Conservation (phyloP, 768 basidiomycete species). For the Rhizopogon sp. region DNA sequence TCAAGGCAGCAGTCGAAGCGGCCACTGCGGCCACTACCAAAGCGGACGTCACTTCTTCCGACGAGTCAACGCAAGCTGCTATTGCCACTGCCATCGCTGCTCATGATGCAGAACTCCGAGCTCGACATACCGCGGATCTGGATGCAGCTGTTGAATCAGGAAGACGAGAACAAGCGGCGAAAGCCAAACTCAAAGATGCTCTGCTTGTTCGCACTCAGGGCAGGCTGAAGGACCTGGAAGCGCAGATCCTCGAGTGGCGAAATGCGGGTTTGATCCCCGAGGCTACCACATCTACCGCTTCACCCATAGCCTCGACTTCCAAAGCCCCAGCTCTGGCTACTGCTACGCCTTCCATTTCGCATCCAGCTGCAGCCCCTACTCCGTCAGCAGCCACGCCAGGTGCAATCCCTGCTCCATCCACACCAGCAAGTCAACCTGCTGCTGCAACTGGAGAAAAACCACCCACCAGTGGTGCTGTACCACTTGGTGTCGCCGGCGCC, state of each 20-base stretch:
- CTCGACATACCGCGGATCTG: slow-evolving; percentile 51
- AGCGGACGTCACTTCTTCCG: slow-evolving; percentile 26
- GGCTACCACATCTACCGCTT: slow-evolving; percentile 15
- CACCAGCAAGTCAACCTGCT: slow-evolving; percentile 17
- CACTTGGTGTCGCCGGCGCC: slow-evolving; percentile 12
- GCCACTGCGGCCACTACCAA: slow-evolving; percentile 35
- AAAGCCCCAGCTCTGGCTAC: slow-evolving; percentile 4
- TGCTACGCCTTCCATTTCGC: slow-evolving; percentile 7
- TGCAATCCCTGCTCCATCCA: slow-evolving; percentile 15
- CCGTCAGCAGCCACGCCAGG: slow-evolving; percentile 12
- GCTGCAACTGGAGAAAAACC: slow-evolving; percentile 26
- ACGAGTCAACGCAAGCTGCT: slow-evolving; percentile 37
- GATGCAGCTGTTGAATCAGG: slow-evolving; percentile 65
- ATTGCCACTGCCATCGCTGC: slow-evolving; percentile 45
- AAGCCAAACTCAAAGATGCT: slow-evolving; percentile 65
- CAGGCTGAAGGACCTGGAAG: slow-evolving; percentile 65
- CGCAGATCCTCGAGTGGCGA: slow-evolving; percentile 53
- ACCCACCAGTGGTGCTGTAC: slow-evolving; percentile 23
- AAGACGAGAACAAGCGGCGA: slow-evolving; percentile 55
- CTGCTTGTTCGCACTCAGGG: slow-evolving; percentile 59
- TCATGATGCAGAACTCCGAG: slow-evolving; percentile 41
- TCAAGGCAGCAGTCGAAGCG: slow-evolving; percentile 49
- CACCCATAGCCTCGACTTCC: slow-evolving; percentile 10
- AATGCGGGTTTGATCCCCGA: slow-evolving; percentile 44
- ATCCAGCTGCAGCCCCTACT: slow-evolving; percentile 13